Evolutionary conservation across 1,284 basidiomycete species (phyloP).

Genomic region (Cryptococcus hybrid): DNA sequence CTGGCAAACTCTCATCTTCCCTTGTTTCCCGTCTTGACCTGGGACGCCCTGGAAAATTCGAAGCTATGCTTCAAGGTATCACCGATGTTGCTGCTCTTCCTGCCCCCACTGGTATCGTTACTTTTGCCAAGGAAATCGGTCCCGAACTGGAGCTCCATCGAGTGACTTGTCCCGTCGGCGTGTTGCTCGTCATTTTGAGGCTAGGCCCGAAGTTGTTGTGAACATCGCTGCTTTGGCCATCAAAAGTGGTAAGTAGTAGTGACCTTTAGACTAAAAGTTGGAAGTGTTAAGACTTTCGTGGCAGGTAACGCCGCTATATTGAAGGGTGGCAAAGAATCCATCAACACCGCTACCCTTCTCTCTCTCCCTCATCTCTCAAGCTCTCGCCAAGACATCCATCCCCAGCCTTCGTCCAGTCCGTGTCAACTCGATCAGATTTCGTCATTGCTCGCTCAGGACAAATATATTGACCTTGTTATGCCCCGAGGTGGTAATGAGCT

Average conservation of each 20-base stretch:
- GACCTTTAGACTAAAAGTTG: background rate
- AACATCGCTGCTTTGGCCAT: conserved; percentile 96
- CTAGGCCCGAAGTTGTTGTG: conserved; percentile 95
- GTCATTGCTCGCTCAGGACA: conserved; percentile 77
- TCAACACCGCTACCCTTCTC: conserved; percentile 70
- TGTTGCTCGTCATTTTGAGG: conserved; percentile 94
- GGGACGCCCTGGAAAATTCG: conserved; percentile 83
- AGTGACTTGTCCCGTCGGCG: conserved; percentile 95
- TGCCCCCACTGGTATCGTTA: conserved; percentile 82
- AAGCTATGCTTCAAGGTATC: conserved; percentile 87
- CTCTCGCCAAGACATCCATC: conserved; percentile 69
- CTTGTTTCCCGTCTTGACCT: conserved; percentile 86
- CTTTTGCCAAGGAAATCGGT: conserved; percentile 85
- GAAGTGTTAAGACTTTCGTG: background rate
- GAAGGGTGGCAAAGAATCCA: conserved; percentile 95
- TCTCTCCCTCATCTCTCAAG: conserved; percentile 75
- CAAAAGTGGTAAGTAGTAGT: conserved; percentile 71
- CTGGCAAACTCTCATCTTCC: conserved; percentile 77
- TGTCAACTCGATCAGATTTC: conserved; percentile 89
- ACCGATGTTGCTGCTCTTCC: conserved; percentile 79
- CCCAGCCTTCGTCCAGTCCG: conserved; percentile 82
- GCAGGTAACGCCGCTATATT: conserved; percentile 89
- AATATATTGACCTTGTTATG: conserved; percentile 95
- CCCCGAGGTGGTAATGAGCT: conserved; percentile 91
- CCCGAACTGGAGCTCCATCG: conserved; percentile 85